Conservation (phyloP, 2,329 filamentous ascomycete species). For the Huntiella decipiens region DNA sequence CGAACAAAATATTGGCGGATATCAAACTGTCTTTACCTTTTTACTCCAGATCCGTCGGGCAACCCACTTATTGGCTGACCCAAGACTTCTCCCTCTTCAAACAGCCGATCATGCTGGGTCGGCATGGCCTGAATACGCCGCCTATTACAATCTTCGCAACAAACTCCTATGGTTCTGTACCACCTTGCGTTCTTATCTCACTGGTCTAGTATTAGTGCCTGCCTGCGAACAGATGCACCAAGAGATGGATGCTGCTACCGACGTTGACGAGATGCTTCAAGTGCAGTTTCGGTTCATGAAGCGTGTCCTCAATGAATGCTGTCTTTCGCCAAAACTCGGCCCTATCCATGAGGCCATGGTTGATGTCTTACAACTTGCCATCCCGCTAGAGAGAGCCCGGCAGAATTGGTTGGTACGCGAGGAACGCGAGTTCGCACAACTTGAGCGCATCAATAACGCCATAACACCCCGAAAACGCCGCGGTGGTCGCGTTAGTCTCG, state of each 20-base stretch:
- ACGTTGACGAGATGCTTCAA: conserved; percentile 64
- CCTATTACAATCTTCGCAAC: conserved; percentile 44
- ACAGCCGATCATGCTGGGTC: conserved; percentile 9
- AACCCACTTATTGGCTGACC: conserved; percentile 42
- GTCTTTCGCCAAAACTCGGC: conserved; percentile 47
- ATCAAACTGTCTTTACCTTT: conserved; percentile 56
- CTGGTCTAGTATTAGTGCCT: conserved; percentile 49
- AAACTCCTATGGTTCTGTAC: conserved; percentile 63
- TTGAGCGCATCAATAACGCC: conserved; percentile 21
- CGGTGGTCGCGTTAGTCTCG: neutral
- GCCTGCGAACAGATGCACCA: conserved; percentile 35
- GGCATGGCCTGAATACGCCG: conserved; percentile 24
- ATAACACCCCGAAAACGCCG: conserved; percentile 17
- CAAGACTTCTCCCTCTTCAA: conserved; percentile 25
- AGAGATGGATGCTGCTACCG: conserved; percentile 40
- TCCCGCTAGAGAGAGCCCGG: conserved; percentile 47
- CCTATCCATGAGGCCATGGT: conserved; percentile 56
- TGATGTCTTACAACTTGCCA: conserved; percentile 56
- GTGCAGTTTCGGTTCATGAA: conserved; percentile 46
- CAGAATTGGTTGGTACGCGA: conserved; percentile 20
- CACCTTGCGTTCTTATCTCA: conserved; percentile 56
- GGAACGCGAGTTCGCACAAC: conserved; percentile 21
- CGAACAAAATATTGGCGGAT: conserved; percentile 40
- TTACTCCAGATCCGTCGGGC: conserved; percentile 62
- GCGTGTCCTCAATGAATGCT: conserved; percentile 45